Evolutionary conservation across 306 rosid species (phyloP), one percentile per base, ranked within the genome.

Genomic region (Phaseolus lunatus): DNA sequence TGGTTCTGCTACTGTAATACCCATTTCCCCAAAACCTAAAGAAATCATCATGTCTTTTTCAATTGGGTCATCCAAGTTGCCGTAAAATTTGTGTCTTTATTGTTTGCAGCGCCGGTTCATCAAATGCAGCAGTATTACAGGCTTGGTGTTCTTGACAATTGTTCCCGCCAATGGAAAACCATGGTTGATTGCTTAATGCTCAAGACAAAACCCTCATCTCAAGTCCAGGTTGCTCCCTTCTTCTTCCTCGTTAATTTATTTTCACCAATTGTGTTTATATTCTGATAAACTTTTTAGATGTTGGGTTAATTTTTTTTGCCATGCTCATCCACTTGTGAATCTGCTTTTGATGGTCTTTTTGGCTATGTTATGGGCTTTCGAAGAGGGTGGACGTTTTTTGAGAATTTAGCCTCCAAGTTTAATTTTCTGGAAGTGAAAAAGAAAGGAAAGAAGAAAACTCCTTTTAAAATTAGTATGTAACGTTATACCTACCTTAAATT

Each of bases 41-140:
- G 18, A 8, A 47, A 61, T 71, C 37, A 2, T 24, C 14, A 4
- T 54, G 45, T 50, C 58, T 16, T 26, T 78, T 73, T n/a, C 19
- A 43, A 37, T 44, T 67, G 65, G 72, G 27, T 80, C 78, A 22
- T 78, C 22, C 50, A 29, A 48, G 2, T 14, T 50, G 52, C 33
- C 9, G 59, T 69, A 19, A 70, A 47, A 41, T 78, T 69, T 52
- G 59, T 22, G n/a, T 12, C 33, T 67, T 80, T 66, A 18, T 45
- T 53, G 37, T 67, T 16, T 83, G 79, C 91, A 91, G 98, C 96
- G 54, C 97, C 97, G 5, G 95, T 94, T 73, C 89, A 94, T 88
- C 97, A 94, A 84, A 73, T 94, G 96, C 90, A 92, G 86, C 97
- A 92, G 70, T 92, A 92, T 83, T 94, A 92, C 72, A 86, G 98